Percentiles rank a stretch among this genome's conserved stretches.
phyloP scores from a whole-genome alignment of 495 filamentous ascomycete genomes.

The Hypoxylon fragiforme region DNA sequence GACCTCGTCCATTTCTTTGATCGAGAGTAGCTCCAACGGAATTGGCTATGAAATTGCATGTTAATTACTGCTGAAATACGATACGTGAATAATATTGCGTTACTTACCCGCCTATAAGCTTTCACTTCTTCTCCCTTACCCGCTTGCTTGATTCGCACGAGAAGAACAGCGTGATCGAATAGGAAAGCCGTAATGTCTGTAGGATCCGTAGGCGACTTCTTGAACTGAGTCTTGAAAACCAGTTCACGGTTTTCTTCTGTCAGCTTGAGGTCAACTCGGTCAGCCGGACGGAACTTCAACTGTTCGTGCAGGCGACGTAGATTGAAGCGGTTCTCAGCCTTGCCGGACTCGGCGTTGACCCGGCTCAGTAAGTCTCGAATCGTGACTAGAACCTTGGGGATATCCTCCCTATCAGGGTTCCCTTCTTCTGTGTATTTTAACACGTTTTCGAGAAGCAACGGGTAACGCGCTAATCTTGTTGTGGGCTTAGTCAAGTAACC shows the following conservation, averaged over 20 bases:
- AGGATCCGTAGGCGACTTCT: constrained; percentile 85
- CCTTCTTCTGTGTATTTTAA: constrained; percentile 84
- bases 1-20: constrained; percentile 95
- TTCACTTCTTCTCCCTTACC: constrained; percentile 94
- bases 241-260: constrained; percentile 92
- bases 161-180: constrained; percentile 92
- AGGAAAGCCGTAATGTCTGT: constrained; percentile 91
- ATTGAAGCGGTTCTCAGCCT: constrained; percentile 97
- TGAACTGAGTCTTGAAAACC: constrained; percentile 87
- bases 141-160: constrained; percentile 83
- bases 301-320: constrained; percentile 86
- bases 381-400: constrained; percentile 80
- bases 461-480: constrained; percentile 92
- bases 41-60: constrained; percentile 64
- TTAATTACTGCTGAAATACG: constrained; percentile 7
- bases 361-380: constrained; percentile 85
- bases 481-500: constrained; percentile 98
- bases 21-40: constrained; percentile 88
- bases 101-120: constrained; percentile 78
- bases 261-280: constrained; percentile 91
- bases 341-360: constrained; percentile 94
- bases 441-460: constrained; percentile 89
- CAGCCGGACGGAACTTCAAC: constrained; percentile 81
- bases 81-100: not conserved
- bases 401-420: constrained; percentile 85